These are phyloP conservation scores for Paraconiothyrium sp. DNA, from an alignment of 2,329 filamentous ascomycete genomes.

Conservation along the genomic window DNA sequence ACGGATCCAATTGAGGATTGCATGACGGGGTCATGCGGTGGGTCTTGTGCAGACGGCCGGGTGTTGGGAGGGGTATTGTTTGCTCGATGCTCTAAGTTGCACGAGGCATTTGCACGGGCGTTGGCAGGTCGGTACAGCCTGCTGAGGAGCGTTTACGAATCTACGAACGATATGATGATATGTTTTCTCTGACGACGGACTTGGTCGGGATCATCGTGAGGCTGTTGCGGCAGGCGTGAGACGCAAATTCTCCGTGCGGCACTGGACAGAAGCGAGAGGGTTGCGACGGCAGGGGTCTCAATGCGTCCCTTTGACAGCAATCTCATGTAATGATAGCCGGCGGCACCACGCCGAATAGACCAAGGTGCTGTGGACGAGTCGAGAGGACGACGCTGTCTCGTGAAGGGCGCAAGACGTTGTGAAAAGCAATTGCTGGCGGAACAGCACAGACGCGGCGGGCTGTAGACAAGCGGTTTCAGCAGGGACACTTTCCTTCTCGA, in stretches of 20 bases:
- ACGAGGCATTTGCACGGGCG: neutral
- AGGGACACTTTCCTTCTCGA: conserved; percentile 19
- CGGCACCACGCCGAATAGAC: neutral
- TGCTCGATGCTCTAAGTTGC: conserved; percentile 6
- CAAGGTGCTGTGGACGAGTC: neutral
- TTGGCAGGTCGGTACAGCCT: neutral
- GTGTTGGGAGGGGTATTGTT: conserved; percentile 12
- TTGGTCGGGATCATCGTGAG: neutral
- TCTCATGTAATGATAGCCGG: neutral
- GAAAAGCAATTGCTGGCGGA: neutral
- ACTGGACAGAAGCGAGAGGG: conserved; percentile 5
- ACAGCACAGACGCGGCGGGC: neutral
- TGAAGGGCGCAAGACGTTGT: neutral
- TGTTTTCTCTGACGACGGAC: neutral
- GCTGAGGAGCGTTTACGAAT: conserved; percentile 1
- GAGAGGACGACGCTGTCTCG: neutral
- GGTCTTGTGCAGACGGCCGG: neutral
- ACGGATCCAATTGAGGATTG: conserved; percentile 4
- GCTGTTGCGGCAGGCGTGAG: conserved; percentile 5
- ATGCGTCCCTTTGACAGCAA: neutral
- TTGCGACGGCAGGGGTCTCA: conserved; percentile 8
- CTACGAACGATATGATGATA: conserved; percentile 2
- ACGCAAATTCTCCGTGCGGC: conserved; percentile 15
- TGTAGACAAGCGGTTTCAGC: conserved; percentile 15
- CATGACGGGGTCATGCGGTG: conserved; percentile 10